Base-by-base conservation (phyloP, 306 rosid genomes). In the Medicago lupulina region DNA sequence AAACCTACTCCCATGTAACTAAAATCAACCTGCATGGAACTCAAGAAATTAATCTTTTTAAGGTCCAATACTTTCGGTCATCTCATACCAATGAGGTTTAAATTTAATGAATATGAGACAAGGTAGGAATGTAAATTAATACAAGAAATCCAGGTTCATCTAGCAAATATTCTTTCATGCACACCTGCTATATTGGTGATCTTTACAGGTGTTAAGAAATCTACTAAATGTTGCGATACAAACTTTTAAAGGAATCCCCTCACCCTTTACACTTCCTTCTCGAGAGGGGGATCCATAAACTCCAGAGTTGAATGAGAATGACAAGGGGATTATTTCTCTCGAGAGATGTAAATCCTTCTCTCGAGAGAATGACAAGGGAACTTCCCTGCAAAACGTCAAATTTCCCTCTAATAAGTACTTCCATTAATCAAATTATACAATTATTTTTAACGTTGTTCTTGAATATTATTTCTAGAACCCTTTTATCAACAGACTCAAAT, bases 331-430 rank as follows among this genome's bases (percentile, higher is more conserved):
- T 57, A 28, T 28, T 28, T 4, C 31, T 28, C 31, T 28, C 31
- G 4, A 28, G 60, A 79, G n/a, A 40, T 41, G 14, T 66, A 67
- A 40, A 55, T 86, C 85, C 86, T 83, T 59, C 97, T 86, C 17
- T n/a, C n/a, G n/a, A n/a, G n/a, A n/a, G n/a, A n/a, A n/a, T n/a
- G n/a, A n/a, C n/a, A n/a, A n/a, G n/a, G 92, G 76, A 93, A 93
- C 92, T 93, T 91, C 61, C 96, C 96, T 91, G 88, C 79, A 21
- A 7, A 68, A 23, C 17, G 34, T 73, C 47, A 62, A 12, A 28
- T 4, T 61, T 60, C 7, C 38, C 25, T 44, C 58, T 34, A 53
- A 17, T 19, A 25, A 55, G 61, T 17, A 17, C 59, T 55, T 55
- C 31, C 12, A 17, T 3, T 54, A 14, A 14, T 31, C 40, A 31